These are phyloP conservation scores for Cyclotella cryptica DNA, from an alignment of 108 stramenopile genomes.

Conservation along the genomic window DNA sequence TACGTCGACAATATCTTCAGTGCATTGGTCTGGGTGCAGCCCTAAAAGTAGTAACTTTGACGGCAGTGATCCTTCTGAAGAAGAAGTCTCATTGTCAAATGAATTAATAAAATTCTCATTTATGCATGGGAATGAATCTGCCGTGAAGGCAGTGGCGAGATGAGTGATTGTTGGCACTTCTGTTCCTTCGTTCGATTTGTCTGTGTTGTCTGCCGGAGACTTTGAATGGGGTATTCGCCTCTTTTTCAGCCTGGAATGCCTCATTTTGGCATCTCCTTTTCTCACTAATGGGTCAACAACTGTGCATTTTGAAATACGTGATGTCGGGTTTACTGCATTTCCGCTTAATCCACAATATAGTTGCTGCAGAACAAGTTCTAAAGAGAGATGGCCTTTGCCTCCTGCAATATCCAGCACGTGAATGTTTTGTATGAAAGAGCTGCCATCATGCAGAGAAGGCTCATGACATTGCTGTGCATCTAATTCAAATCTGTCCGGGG, in stretches of 20 bases:
- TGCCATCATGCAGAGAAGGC: not conserved
- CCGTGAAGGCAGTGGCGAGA: conserved; percentile 24
- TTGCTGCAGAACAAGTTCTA: conserved; percentile 62
- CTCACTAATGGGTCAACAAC: conserved; percentile 73
- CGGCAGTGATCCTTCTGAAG: not conserved
- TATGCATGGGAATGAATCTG: not conserved
- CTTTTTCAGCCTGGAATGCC: conserved; percentile 10
- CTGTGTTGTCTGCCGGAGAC: not conserved
- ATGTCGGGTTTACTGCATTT: not conserved
- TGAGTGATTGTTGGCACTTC: conserved; percentile 5
- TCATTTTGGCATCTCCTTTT: conserved; percentile 46
- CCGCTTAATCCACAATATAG: conserved; percentile 2
- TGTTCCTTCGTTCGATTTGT: conserved; percentile 15
- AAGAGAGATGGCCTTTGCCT: conserved; percentile 73
- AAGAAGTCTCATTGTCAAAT: not conserved
- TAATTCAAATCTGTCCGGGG: not conserved
- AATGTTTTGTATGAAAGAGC: conserved; percentile 16
- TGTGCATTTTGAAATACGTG: conserved; percentile 47
- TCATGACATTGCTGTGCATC: not conserved
- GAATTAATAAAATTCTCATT: not conserved
- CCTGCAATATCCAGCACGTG: conserved; percentile 72
- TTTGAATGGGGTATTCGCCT: not conserved
- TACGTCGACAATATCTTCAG: conserved; percentile 75
- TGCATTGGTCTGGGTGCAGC: conserved; percentile 76
- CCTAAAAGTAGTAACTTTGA: conserved; percentile 58